Percentiles rank a stretch among this genome's conserved stretches.
Evolutionary conservation across 345 rosid species (phyloP).

Genomic region (Kandelia obovata): DNA sequence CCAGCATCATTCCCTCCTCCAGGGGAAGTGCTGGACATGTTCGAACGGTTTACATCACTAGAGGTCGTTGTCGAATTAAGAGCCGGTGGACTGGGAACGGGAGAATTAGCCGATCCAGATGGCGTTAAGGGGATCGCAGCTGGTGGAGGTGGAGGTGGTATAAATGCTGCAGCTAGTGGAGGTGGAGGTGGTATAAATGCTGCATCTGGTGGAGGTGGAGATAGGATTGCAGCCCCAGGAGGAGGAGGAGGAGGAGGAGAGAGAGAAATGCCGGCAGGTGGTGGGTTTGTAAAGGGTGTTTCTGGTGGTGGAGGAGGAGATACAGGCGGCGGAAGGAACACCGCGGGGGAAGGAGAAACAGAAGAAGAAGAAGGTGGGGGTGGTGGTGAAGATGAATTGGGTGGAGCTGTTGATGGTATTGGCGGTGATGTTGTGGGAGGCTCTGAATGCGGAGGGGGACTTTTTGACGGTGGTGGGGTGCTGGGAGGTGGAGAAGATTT

Average conservation of each 20-base stretch:
- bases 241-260: conserved; percentile 11
- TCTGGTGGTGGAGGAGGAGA: conserved; percentile 8
- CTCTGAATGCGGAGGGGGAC: background rate
- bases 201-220: conserved; percentile 12
- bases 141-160: conserved; percentile 15
- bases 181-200: conserved; percentile 9
- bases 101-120: conserved; percentile 1
- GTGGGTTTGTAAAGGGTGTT: background rate
- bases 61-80: conserved; percentile 7
- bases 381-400: conserved; percentile 7
- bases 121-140: conserved; percentile 23
- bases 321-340: conserved; percentile 15
- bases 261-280: conserved; percentile 10
- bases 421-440: background rate
- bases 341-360: conserved; percentile 12
- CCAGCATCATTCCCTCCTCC: background rate
- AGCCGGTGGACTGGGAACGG: conserved; percentile 9
- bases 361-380: background rate
- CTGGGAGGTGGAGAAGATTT: background rate
- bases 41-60: background rate
- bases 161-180: conserved; percentile 3
- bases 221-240: background rate
- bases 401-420: background rate
- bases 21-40: conserved; percentile 2
- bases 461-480: background rate